Evolutionary conservation across 2,329 filamentous ascomycete species (phyloP).

Genomic region (Paracamarosporium sp.): DNA sequence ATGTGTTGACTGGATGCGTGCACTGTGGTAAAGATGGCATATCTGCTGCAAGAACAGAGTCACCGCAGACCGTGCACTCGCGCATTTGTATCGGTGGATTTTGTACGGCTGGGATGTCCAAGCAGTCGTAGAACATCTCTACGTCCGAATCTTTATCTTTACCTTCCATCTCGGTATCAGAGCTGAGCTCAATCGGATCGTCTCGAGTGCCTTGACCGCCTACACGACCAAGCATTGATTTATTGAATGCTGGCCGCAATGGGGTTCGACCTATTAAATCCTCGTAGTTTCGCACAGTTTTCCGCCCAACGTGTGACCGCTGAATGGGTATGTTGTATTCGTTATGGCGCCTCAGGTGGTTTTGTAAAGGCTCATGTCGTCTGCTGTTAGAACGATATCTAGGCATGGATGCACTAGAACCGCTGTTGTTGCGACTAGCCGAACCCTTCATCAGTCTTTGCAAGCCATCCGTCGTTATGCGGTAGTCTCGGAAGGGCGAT

Average conservation of each 20-base stretch:
- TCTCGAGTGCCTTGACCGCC: constrained; percentile 11
- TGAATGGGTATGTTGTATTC: not conserved
- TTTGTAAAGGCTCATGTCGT: not conserved
- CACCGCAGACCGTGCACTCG: constrained; percentile 32
- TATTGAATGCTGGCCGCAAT: not conserved
- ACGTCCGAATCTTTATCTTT: not conserved
- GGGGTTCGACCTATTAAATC: not conserved
- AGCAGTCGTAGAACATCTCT: not conserved
- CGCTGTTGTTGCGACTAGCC: not conserved
- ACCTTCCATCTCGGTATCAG: constrained; percentile 1
- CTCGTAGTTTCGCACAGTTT: not conserved
- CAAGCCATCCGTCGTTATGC: not conserved
- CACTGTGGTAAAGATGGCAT: constrained; percentile 38
- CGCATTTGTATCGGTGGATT: constrained; percentile 4
- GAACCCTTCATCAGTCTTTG: not conserved
- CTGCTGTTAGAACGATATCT: no score
- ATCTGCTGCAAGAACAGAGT: constrained; percentile 15
- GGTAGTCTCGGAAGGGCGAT: not conserved
- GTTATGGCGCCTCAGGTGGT: not conserved
- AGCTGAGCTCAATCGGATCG: constrained; percentile 14
- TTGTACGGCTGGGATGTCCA: not conserved
- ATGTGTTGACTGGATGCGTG: constrained; percentile 42
- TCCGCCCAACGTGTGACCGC: not conserved
- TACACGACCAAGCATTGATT: not conserved
- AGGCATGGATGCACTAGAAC: not conserved